Percentiles rank a stretch among this genome's conserved stretches.
Evolutionary conservation across 1,284 basidiomycete species (phyloP).

Genomic region (Leccinum solheimii): DNA sequence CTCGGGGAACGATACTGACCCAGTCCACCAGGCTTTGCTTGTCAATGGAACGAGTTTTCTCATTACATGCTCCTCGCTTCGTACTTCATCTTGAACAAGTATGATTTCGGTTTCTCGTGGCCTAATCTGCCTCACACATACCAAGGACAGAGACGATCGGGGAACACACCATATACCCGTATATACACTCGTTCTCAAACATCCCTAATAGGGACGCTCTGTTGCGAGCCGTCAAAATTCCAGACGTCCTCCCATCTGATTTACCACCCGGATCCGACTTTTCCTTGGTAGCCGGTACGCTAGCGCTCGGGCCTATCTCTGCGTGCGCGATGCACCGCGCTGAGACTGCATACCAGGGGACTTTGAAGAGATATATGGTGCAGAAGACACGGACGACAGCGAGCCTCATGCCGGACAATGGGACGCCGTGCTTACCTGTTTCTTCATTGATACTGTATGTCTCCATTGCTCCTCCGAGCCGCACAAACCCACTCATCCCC

Average conservation of each 20-base stretch:
- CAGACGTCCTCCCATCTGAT: conserved; percentile 80
- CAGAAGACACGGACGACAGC: conserved; percentile 43
- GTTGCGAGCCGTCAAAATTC: conserved; percentile 69
- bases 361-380: conserved; percentile 89
- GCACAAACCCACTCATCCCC: neutral
- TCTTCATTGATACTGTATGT: conserved; percentile 92
- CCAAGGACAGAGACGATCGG: conserved; percentile 64
- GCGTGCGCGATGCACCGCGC: neutral
- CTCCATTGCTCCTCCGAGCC: neutral
- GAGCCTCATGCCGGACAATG: conserved; percentile 76
- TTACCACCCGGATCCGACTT: conserved; percentile 68
- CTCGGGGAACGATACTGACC: neutral
- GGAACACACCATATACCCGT: conserved; percentile 81
- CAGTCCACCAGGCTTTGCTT: conserved; percentile 65
- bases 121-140: neutral
- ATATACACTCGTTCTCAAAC: conserved; percentile 69
- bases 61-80: conserved; percentile 90
- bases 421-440: conserved; percentile 92
- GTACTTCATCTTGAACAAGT: conserved; percentile 82
- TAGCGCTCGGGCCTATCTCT: too few relatives aligned
- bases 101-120: conserved; percentile 8
- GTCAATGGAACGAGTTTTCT: conserved; percentile 92
- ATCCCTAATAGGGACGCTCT: conserved; percentile 58
- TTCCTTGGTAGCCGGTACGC: conserved; percentile 79
- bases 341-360: conserved; percentile 55